Evolutionary conservation across 108 stramenopile species (phyloP).

Genomic region (Nitzschia sp.): DNA sequence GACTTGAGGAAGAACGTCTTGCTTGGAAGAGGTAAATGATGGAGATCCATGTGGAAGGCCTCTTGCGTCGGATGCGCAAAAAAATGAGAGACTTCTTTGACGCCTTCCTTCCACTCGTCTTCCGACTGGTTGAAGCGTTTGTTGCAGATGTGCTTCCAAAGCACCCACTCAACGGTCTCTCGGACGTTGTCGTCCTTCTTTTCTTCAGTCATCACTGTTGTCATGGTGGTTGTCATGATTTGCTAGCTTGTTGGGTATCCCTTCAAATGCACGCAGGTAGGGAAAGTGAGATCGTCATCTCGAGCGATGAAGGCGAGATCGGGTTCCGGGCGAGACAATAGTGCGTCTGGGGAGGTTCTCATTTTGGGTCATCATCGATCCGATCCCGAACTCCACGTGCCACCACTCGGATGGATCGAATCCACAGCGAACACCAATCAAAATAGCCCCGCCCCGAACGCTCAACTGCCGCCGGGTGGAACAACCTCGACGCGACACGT

Average conservation of each 20-base stretch:
- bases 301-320: too few relatives aligned
- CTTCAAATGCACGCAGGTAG: background rate
- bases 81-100: slow-evolving; percentile 19
- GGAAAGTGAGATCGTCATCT: background rate
- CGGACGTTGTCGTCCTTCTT: background rate
- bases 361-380: too few relatives aligned
- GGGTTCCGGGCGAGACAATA: too few relatives aligned
- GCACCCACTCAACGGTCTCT: slow-evolving; percentile 13
- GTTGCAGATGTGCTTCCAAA: slow-evolving; percentile 19
- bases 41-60: slow-evolving; percentile 11
- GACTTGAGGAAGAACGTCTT: slow-evolving; percentile 18
- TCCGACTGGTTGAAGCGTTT: background rate
- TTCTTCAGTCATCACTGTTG: background rate
- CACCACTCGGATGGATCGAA: too few relatives aligned
- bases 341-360: too few relatives aligned
- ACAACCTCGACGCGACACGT: too few relatives aligned
- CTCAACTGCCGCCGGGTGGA: too few relatives aligned
- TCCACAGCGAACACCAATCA: too few relatives aligned
- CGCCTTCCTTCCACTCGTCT: slow-evolving; percentile 1
- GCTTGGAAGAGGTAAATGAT: slow-evolving; percentile 17
- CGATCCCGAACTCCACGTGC: too few relatives aligned
- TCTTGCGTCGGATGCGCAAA: slow-evolving; percentile 19
- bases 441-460: too few relatives aligned
- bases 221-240: background rate
- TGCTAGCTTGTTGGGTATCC: background rate